Conservation (phyloP, 2,329 filamentous ascomycete genomes). For the Colletotrichum sp. region DNA sequence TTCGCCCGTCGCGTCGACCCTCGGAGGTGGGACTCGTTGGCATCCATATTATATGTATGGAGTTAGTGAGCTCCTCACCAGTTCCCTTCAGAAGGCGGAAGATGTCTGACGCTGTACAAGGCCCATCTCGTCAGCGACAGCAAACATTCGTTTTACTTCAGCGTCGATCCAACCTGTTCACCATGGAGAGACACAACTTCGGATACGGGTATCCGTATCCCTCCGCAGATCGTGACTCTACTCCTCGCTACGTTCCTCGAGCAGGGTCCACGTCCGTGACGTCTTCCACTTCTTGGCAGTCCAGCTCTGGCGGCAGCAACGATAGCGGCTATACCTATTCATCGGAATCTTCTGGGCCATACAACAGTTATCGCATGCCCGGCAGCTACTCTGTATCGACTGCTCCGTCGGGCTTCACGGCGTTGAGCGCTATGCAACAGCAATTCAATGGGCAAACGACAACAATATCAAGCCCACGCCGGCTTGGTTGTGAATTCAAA, state of each 20-base stretch:
- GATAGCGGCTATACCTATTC: not conserved
- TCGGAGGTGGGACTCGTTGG: not conserved
- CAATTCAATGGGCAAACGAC: not conserved
- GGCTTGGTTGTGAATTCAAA: conserved; percentile 52
- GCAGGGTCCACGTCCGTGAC: not conserved
- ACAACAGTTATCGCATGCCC: not conserved
- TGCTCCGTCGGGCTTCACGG: conserved; percentile 25
- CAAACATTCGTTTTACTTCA: not conserved
- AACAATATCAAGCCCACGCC: conserved; percentile 3
- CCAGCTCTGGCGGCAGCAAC: not conserved
- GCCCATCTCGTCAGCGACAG: not conserved
- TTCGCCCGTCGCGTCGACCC: not conserved
- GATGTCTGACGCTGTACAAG: not conserved
- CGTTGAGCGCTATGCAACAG: conserved; percentile 1
- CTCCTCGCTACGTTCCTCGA: not conserved
- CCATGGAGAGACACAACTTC: not conserved
- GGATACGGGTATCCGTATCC: not conserved
- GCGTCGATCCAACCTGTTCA: not conserved
- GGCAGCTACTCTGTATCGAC: conserved; percentile 22
- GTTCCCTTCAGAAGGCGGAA: not conserved
- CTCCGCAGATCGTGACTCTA: not conserved
- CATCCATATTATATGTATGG: not conserved
- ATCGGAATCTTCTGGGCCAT: not conserved
- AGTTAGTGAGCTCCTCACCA: not conserved
- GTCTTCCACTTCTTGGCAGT: not conserved